Evolutionary conservation across 2,329 filamentous ascomycete genomes (phyloP).

Genomic region (Hypocreales sp.): DNA sequence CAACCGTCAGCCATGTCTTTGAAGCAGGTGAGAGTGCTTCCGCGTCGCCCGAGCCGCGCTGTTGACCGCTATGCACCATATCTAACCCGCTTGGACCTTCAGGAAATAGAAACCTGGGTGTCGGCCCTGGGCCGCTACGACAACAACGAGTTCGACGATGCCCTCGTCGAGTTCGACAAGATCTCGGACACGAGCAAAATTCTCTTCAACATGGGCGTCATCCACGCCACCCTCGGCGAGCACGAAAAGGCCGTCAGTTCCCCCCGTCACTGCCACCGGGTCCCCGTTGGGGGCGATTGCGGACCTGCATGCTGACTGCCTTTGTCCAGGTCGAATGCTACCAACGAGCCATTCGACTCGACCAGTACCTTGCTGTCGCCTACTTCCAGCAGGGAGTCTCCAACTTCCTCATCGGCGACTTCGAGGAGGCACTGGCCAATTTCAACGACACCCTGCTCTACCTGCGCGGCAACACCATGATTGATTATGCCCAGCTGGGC

Average conservation of each 20-base stretch:
- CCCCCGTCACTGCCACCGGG: background rate
- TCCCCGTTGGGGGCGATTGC: too few relatives aligned
- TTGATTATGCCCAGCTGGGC: conserved; percentile 93
- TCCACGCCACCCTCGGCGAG: conserved; percentile 89
- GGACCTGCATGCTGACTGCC: conserved; percentile 2
- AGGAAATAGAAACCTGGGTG: conserved; percentile 99
- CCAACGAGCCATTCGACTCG: conserved; percentile 75
- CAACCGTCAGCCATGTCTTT: conserved; percentile 32
- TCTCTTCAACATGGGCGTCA: conserved; percentile 94
- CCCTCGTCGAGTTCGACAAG: conserved; percentile 65
- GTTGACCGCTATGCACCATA: background rate
- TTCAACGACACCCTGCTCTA: conserved; percentile 97
- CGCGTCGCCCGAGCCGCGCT: too few relatives aligned
- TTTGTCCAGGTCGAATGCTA: conserved; percentile 71
- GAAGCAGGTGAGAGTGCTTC: conserved; percentile 35
- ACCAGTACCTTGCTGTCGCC: conserved; percentile 91
- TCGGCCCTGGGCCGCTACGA: conserved; percentile 82
- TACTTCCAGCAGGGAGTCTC: conserved; percentile 98
- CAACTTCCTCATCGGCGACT: conserved; percentile 92
- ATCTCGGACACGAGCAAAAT: conserved; percentile 97
- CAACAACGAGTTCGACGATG: conserved; percentile 91
- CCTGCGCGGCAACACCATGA: conserved; percentile 87
- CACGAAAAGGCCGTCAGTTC: conserved; percentile 80
- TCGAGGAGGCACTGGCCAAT: conserved; percentile 91
- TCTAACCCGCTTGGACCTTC: conserved; percentile 1